Base-by-base conservation (phyloP, 2,329 filamentous ascomycete genomes). In the Didymosphaeria variabile region DNA sequence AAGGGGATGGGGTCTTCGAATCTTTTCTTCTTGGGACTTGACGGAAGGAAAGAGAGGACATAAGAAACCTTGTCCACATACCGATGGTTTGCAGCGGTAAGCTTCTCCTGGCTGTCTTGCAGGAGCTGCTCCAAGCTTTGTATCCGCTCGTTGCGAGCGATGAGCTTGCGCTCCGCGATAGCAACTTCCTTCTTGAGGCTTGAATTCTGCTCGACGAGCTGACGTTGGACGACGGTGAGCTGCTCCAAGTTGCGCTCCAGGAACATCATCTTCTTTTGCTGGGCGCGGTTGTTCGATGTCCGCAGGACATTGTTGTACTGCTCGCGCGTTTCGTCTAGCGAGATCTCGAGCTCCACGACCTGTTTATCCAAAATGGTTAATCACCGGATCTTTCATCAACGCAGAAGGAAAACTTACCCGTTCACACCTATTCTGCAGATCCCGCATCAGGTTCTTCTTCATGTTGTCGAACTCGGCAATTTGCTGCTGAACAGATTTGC, bases 191-290 rank as follows among this genome's bases (percentile, higher is more conserved):
- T 98, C 89, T 99, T 99, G 73, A 99, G 85, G 65, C 90, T 91
- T 70, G 92, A 92, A 81, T 99, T 99, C 80, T 99, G 95, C 83
- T 99, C 95, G 34, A 99, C 95, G 13, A 99, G 89, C 81, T 99
- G 95, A 58, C 95, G 89, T 81, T 99, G 95, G 57, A 99, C 95
- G 75, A 97, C 93, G 3, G 95, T 99, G 57, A 99, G 86, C 80
- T 99, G 95, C 82, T 99, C 95, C 44, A 99, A 88, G 78, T 99
- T 99, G 76, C 95, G 91, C 84, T 99, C 95, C 54, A 99, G 83
- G 86, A 99, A 99, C 17, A 95, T 96, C 92, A 99, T 98, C 87
- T 99, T 99, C 91, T 99, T 99, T 82, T 99, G 95, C 83, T 99
- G 95, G 26, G 95, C 94, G 61, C 95, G 91, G 84, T 97, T 98